Evolutionary conservation across 1,284 basidiomycete genomes (phyloP).

Genomic region (Moesziomyces parantarcticus): DNA sequence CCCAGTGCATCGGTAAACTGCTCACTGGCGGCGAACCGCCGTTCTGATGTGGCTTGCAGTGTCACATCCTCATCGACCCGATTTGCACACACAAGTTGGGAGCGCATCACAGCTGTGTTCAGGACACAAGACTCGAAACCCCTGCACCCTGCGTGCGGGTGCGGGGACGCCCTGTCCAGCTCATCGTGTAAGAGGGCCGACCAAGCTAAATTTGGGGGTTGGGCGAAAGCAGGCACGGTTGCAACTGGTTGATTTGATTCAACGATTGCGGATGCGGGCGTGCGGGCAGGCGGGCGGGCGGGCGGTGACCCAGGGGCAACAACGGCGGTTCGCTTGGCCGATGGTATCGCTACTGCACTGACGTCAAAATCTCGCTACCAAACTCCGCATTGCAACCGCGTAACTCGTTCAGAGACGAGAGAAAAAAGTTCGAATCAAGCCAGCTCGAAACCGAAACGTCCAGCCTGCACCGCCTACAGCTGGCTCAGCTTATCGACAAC

Average conservation of each 20-base stretch:
- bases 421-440: neutral
- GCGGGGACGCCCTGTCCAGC: no score
- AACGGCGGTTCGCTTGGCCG: no score
- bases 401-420: neutral
- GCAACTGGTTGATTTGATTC: neutral
- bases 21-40: neutral
- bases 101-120: neutral
- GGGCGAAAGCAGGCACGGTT: neutral
- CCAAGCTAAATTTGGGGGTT: neutral
- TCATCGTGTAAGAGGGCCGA: no score
- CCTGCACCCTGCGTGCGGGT: no score
- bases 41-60: neutral
- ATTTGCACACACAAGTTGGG: neutral
- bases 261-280: neutral
- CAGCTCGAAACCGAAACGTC: neutral
- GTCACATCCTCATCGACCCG: neutral
- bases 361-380: constrained; percentile 21
- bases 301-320: no score
- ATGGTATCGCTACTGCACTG: constrained; percentile 1
- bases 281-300: no score
- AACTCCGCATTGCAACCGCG: constrained; percentile 22
- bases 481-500: neutral
- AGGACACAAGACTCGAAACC: neutral
- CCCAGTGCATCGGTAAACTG: neutral
- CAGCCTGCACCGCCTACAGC: neutral